phyloP scores from a whole-genome alignment of 305 asterid genomes.

The Fraxinus baroniana region DNA sequence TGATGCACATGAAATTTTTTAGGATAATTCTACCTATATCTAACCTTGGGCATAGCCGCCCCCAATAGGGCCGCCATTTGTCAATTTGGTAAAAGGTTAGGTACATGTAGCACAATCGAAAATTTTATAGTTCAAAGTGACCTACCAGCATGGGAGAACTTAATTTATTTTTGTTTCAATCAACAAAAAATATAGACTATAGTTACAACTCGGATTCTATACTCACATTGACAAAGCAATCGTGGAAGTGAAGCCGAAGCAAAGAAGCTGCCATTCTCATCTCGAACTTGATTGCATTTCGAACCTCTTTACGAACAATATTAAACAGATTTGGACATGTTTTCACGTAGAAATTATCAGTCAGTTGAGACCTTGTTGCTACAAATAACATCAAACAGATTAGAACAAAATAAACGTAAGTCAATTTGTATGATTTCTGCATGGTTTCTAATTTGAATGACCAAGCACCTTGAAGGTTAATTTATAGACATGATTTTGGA shows the following conservation, averaged over 20 bases:
- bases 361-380: slow-evolving; percentile 53
- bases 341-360: slow-evolving; percentile 45
- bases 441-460: slow-evolving; percentile 18
- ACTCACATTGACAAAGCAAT: slow-evolving; percentile 77
- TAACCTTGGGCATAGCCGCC: too few relatives aligned
- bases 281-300: slow-evolving; percentile 57
- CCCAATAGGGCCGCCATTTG: too few relatives aligned
- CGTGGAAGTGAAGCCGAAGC: slow-evolving; percentile 79
- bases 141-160: neutral
- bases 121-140: neutral
- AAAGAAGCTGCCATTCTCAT: slow-evolving; percentile 84
- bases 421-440: slow-evolving; percentile 28
- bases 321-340: slow-evolving; percentile 52
- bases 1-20: neutral
- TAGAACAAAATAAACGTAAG: slow-evolving; percentile 2
- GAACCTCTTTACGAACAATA: slow-evolving; percentile 53
- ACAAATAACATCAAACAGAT: slow-evolving; percentile 28
- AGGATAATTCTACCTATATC: too few relatives aligned
- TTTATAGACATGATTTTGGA: slow-evolving; percentile 32
- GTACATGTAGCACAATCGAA: neutral
- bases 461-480: neutral
- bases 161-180: neutral
- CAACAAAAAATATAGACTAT: neutral
- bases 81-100: too few relatives aligned
- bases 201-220: neutral